Conservation (phyloP, 306 rosid genomes). For the Malus sylvestris region DNA sequence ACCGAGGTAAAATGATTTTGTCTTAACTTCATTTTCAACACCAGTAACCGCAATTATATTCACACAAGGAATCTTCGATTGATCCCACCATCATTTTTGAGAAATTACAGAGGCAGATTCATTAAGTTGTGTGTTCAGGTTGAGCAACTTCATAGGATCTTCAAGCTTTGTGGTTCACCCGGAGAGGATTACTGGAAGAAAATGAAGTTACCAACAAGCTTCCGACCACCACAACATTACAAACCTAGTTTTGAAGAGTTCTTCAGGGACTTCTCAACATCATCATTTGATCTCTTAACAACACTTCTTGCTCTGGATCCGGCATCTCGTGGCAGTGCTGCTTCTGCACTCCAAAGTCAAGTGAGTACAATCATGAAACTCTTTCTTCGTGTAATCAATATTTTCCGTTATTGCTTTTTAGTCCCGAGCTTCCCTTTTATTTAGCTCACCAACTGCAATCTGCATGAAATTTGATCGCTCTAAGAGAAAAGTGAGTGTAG, state of each 20-base stretch:
- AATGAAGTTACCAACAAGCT: conserved; percentile 50
- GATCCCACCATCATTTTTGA: not conserved
- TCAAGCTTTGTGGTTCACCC: conserved; percentile 78
- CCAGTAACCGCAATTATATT: not conserved
- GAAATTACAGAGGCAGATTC: not conserved
- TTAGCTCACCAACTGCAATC: not conserved
- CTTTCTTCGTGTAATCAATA: not conserved
- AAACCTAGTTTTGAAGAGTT: conserved; percentile 32
- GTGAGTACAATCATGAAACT: conserved; percentile 18
- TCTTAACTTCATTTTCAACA: not conserved
- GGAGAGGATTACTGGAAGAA: conserved; percentile 54
- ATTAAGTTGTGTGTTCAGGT: conserved; percentile 34
- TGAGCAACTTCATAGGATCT: conserved; percentile 78
- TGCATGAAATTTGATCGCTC: not conserved
- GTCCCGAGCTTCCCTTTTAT: not conserved
- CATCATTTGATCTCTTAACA: conserved; percentile 33
- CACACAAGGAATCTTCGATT: not conserved
- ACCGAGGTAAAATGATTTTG: conserved; percentile 50
- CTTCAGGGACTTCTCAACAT: conserved; percentile 29
- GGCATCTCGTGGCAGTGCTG: conserved; percentile 34
- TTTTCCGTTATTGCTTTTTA: not conserved
- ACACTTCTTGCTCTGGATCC: conserved; percentile 44
- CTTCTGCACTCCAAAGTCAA: conserved; percentile 33
- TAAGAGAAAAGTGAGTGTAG: not conserved
- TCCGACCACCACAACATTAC: conserved; percentile 34